Percentiles rank a stretch among this genome's conserved stretches.
phyloP scores from a whole-genome alignment of 2,329 filamentous ascomycete genomes.

The Lomentospora prolificans region DNA sequence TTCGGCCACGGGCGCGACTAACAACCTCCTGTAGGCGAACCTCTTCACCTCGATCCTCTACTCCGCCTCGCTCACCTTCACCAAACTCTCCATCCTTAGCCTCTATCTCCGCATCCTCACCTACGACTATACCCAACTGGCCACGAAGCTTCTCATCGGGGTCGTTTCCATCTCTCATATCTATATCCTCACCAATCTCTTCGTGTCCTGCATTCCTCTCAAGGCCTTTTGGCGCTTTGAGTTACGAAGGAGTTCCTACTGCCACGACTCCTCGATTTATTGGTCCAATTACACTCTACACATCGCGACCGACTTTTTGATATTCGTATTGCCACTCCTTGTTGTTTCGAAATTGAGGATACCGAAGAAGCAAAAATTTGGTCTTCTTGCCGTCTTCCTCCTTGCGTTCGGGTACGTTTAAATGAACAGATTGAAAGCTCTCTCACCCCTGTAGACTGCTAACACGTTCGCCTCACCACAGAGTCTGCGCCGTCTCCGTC shows the following conservation, averaged over 20 bases:
- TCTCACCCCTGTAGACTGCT: not conserved
- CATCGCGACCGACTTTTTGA: conserved; percentile 18
- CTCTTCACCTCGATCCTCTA: conserved; percentile 12
- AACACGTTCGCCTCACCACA: conserved; percentile 10
- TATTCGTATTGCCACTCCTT: conserved; percentile 19
- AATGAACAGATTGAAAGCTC: not conserved
- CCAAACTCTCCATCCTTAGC: conserved; percentile 16
- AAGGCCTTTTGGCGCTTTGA: conserved; percentile 11
- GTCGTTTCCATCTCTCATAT: conserved; percentile 13
- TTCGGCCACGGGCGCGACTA: not conserved
- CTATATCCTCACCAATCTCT: conserved; percentile 15
- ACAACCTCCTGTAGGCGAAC: conserved; percentile 10
- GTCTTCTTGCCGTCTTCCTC: conserved; percentile 16
- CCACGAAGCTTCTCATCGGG: conserved; percentile 13
- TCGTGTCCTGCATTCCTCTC: conserved; percentile 15
- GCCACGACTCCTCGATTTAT: conserved; percentile 15
- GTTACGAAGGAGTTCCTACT: conserved; percentile 7
- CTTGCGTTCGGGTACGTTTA: conserved; percentile 17
- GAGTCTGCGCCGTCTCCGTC: conserved; percentile 25
- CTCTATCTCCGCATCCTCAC: conserved; percentile 17
- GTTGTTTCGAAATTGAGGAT: conserved; percentile 19
- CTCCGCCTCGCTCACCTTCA: conserved; percentile 13
- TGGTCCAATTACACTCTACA: conserved; percentile 19
- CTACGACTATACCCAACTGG: conserved; percentile 16
- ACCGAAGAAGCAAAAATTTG: conserved; percentile 15